Base-by-base conservation (phyloP, 2,329 filamentous ascomycete genomes). In the Pseudogymnoascus sp. region DNA sequence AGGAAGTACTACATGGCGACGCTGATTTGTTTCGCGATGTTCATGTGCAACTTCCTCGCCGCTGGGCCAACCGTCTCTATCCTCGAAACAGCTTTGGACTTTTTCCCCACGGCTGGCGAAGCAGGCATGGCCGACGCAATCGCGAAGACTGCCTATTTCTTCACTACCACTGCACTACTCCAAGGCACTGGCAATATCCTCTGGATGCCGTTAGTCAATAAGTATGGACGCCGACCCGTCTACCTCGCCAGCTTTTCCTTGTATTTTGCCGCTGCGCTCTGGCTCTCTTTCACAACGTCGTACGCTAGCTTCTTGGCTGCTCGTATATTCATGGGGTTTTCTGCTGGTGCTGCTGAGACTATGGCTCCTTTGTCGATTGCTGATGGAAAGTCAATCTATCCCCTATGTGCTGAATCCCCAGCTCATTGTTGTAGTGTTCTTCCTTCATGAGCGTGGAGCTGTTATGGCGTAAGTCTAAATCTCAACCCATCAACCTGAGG, bases 351-450 rank as follows among this genome's bases (percentile, higher is more conserved):
- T 6, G 79, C 81, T 4, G 82, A 86, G 74, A 83, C 80, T 0
- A 79, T 82, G 13, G 82, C 83, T 70, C 83, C 83, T 0, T 76
- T 80, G 28, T 78, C 85, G 47, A 85, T 85, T 68, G 81, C 83
- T 2, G 83, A 86, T 68, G 40, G 40, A 21, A 44, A 44, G 40
- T 44, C 21, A 13, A 44, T 44, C 17, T 21, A 44, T 44, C 17
- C 40, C 40, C 17, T 19, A 5, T 13, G 9, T 44, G 11, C 40
- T 13, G 19, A 19, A 21, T 44, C 21, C 10, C 40, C 13, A 6
- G 40, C 40, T 44, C 40, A 44, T 44, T 44, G 4, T 44, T 44
- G 4, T 44, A 44, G 80, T 85, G 26, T 83, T 83, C 71, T 86
- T 86, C 73, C 74, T 86, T 7, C 81, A 85, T 67, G 82, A 85